Conservation (phyloP, 2,329 filamentous ascomycete genomes). For the Trichoderma polysporum region DNA sequence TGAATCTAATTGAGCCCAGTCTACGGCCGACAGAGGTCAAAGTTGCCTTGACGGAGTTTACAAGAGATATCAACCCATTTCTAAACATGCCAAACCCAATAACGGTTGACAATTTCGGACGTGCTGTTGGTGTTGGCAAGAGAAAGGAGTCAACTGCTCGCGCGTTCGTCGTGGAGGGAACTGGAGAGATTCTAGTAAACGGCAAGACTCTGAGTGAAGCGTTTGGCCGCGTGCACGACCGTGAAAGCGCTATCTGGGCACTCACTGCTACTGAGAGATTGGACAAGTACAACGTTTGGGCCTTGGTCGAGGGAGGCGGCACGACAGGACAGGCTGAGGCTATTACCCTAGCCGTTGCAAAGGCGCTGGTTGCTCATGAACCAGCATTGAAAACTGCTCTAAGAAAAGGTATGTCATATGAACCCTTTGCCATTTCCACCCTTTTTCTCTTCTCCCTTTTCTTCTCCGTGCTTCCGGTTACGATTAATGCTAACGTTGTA, state of each 20-base stretch:
- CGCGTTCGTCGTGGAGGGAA: constrained; percentile 88
- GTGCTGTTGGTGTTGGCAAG: constrained; percentile 76
- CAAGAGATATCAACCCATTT: constrained; percentile 70
- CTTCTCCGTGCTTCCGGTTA: constrained; percentile 17
- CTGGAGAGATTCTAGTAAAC: constrained; percentile 86
- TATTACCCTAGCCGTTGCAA: constrained; percentile 83
- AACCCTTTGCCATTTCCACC: not conserved
- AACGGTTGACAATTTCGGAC: constrained; percentile 72
- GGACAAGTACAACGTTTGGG: constrained; percentile 98
- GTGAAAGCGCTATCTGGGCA: constrained; percentile 92
- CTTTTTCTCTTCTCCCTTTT: not conserved
- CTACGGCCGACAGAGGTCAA: constrained; percentile 71
- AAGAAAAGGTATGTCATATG: constrained; percentile 70
- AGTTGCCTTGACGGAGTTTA: constrained; percentile 66
- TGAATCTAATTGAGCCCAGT: constrained; percentile 82
- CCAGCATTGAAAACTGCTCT: constrained; percentile 85
- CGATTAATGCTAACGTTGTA: constrained; percentile 42
- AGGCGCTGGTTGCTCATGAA: constrained; percentile 86
- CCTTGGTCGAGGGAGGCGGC: constrained; percentile 78
- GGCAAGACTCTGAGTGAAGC: constrained; percentile 78
- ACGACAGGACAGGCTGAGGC: constrained; percentile 95
- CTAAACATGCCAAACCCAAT: constrained; percentile 62
- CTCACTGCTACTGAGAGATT: constrained; percentile 77
- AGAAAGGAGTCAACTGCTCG: constrained; percentile 85
- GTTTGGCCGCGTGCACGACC: constrained; percentile 87